These are phyloP conservation scores for Blastobotrys illinoisensis DNA, from an alignment of 1,139 yeast species.

Conservation along the genomic window DNA sequence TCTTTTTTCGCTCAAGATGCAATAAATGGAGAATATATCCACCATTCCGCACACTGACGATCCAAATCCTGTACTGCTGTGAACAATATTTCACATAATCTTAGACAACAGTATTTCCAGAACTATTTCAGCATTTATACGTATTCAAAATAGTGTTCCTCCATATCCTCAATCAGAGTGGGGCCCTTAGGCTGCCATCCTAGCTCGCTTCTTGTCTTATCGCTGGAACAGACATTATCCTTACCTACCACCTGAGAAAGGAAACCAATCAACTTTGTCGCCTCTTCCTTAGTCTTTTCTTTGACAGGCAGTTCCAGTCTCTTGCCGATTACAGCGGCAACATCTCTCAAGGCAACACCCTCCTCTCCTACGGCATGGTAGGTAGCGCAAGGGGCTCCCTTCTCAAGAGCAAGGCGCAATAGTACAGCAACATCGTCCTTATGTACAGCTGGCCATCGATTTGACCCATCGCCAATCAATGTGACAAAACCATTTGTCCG, in stretches of 20 bases:
- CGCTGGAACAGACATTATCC: slow-evolving; percentile 3
- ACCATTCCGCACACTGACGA: too few relatives aligned
- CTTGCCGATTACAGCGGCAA: slow-evolving; percentile 28
- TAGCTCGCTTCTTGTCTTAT: slow-evolving; percentile 7
- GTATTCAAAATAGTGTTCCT: slow-evolving; percentile 1
- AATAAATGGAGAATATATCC: too few relatives aligned
- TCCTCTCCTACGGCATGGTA: slow-evolving; percentile 29
- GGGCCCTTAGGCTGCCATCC: slow-evolving; percentile 10
- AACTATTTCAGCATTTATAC: neutral
- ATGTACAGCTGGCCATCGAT: slow-evolving; percentile 34
- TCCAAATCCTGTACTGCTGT: too few relatives aligned
- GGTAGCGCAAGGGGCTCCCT: slow-evolving; percentile 18
- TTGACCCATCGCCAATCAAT: slow-evolving; percentile 29
- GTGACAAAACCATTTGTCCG: slow-evolving; percentile 19
- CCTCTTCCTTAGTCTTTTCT: slow-evolving; percentile 3
- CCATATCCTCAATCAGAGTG: slow-evolving; percentile 8
- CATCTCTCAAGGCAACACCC: slow-evolving; percentile 23
- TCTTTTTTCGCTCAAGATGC: too few relatives aligned
- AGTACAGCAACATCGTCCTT: slow-evolving; percentile 31
- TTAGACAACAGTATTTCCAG: neutral
- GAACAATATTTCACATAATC: too few relatives aligned
- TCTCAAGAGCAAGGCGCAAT: slow-evolving; percentile 28
- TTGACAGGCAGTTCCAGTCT: slow-evolving; percentile 17
- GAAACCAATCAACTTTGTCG: neutral
- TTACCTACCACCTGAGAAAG: neutral